These are phyloP conservation scores for Halenospora varia DNA, from an alignment of 495 filamentous ascomycete species.

Conservation along the genomic window DNA sequence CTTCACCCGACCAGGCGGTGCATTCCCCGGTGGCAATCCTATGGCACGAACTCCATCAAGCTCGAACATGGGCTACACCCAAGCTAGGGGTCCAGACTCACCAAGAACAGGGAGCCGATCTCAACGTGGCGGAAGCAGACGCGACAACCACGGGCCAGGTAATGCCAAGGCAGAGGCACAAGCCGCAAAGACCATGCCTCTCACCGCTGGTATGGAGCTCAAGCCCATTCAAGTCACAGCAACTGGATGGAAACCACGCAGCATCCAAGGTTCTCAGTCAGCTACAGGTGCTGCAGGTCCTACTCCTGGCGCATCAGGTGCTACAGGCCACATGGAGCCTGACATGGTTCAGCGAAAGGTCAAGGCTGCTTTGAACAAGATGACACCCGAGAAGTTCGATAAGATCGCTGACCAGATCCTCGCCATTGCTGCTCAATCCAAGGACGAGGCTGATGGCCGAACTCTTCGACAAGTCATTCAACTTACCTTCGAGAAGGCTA, in stretches of 20 bases:
- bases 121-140: slow-evolving; percentile 59
- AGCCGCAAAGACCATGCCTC: slow-evolving; percentile 77
- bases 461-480: slow-evolving; percentile 97
- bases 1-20: slow-evolving; percentile 50
- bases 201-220: slow-evolving; percentile 74
- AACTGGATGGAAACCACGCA: slow-evolving; percentile 88
- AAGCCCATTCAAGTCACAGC: slow-evolving; percentile 68
- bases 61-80: slow-evolving; percentile 34
- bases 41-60: slow-evolving; percentile 48
- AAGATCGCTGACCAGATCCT: slow-evolving; percentile 92
- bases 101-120: slow-evolving; percentile 45
- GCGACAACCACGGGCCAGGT: slow-evolving; percentile 42
- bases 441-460: slow-evolving; percentile 89
- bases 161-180: slow-evolving; percentile 57
- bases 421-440: slow-evolving; percentile 88
- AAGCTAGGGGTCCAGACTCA: no score
- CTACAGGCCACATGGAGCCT: slow-evolving; percentile 66
- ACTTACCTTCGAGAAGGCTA: slow-evolving; percentile 98
- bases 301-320: slow-evolving; percentile 43
- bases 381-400: slow-evolving; percentile 99
- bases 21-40: slow-evolving; percentile 49
- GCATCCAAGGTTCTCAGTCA: slow-evolving; percentile 40
- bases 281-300: slow-evolving; percentile 42
- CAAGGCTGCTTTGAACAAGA: slow-evolving; percentile 97
- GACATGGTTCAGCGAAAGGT: slow-evolving; percentile 98